Evolutionary conservation across 768 basidiomycete genomes (phyloP).

Genomic region (Phylloporus scabripes): DNA sequence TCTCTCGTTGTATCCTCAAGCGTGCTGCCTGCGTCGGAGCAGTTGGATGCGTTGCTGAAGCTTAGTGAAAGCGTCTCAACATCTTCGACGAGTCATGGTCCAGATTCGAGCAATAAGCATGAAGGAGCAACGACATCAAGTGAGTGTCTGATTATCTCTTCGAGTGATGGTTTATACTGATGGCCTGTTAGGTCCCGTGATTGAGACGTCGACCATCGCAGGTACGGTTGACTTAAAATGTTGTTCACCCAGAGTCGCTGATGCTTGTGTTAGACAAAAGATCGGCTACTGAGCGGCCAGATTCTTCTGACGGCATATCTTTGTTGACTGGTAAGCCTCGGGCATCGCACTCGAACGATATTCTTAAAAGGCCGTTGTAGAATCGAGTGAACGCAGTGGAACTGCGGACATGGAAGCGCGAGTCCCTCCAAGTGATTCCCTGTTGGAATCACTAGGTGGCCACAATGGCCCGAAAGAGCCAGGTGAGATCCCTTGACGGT

Average conservation of each 20-base stretch:
- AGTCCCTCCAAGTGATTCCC: slow-evolving; percentile 4
- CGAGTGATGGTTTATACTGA: slow-evolving; percentile 5
- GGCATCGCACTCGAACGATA: slow-evolving; percentile 1
- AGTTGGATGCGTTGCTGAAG: slow-evolving; percentile 23
- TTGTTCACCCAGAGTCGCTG: slow-evolving; percentile 5
- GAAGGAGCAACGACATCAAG: slow-evolving; percentile 26
- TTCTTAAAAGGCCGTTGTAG: slow-evolving; percentile 13
- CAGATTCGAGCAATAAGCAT: slow-evolving; percentile 9
- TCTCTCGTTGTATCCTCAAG: slow-evolving; percentile 16
- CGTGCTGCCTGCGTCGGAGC: slow-evolving; percentile 14
- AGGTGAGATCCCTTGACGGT: slow-evolving; percentile 38
- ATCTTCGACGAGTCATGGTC: slow-evolving; percentile 5
- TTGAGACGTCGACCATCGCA: slow-evolving; percentile 14
- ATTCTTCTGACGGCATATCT: not conserved
- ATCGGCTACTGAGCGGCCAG: not conserved
- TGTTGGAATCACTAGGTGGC: slow-evolving; percentile 7
- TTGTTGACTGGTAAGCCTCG: slow-evolving; percentile 11
- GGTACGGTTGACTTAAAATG: slow-evolving; percentile 11
- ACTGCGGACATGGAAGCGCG: not conserved
- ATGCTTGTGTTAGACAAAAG: slow-evolving; percentile 14
- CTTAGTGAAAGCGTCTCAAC: slow-evolving; percentile 19
- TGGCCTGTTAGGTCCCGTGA: slow-evolving; percentile 18
- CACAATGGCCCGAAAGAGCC: slow-evolving; percentile 11
- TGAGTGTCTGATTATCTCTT: slow-evolving; percentile 5
- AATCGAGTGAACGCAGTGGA: slow-evolving; percentile 4